A percentile compares a stretch with the other conserved stretches of the same genome.
These are phyloP conservation scores for Saccharum officinarum DNA, from an alignment of 176 grass and related monocot species.

Conservation along the genomic window DNA sequence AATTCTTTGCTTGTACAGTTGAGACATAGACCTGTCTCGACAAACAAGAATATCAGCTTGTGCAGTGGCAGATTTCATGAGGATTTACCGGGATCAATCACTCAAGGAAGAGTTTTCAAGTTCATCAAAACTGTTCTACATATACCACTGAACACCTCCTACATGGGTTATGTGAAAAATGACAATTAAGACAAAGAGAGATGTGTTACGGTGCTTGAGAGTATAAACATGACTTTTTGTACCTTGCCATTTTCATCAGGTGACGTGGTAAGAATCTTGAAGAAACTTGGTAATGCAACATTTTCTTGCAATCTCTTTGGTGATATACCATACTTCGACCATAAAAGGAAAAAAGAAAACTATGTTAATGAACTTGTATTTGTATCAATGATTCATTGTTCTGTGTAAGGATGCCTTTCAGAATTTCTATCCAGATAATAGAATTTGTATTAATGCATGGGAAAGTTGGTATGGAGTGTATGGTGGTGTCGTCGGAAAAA, in stretches of 20 bases:
- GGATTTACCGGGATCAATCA: neutral
- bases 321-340: conserved; percentile 74
- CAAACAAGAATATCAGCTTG: conserved; percentile 20
- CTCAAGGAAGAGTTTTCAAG: neutral
- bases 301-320: conserved; percentile 56
- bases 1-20: conserved; percentile 74
- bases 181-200: neutral
- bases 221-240: neutral
- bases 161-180: neutral
- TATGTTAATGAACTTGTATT: conserved; percentile 26
- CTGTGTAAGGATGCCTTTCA: neutral
- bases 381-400: neutral
- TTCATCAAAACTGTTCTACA: neutral
- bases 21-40: conserved; percentile 72
- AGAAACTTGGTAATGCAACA: conserved; percentile 71
- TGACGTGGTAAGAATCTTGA: conserved; percentile 79
- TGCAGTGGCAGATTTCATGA: neutral
- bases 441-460: neutral
- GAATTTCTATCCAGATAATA: neutral
- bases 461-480: neutral
- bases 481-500: neutral
- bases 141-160: neutral
- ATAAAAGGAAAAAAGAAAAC: conserved; percentile 22
- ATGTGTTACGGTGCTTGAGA: no score
- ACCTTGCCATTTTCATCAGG: conserved; percentile 81